Evolutionary conservation across 305 asterid species (phyloP).

Genomic region (Rubia tinctorum): DNA sequence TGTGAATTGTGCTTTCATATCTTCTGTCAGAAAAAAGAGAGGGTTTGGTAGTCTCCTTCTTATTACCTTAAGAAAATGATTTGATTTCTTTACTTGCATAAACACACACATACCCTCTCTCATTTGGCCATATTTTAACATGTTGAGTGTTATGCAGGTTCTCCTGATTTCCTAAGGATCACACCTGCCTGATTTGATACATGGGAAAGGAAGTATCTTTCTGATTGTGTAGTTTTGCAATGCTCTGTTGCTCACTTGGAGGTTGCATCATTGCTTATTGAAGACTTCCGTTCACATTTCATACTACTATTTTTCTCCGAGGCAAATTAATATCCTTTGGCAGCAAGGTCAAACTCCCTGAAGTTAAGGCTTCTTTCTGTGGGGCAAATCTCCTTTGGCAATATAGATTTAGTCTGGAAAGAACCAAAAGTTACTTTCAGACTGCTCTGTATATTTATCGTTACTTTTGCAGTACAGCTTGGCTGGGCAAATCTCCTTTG

Average conservation of each 20-base stretch:
- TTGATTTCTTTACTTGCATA: background rate
- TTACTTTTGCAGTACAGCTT: constrained; percentile 17
- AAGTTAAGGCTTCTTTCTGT: constrained; percentile 15
- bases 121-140: background rate
- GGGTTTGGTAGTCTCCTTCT: constrained; percentile 5
- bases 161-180: constrained; percentile 4
- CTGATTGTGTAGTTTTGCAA: background rate
- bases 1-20: background rate
- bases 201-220: background rate
- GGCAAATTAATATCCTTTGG: constrained; percentile 32
- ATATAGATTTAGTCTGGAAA: constrained; percentile 28
- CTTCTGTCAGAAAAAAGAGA: background rate
- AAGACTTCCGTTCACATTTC: constrained; percentile 14
- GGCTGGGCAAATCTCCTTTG: constrained; percentile 65
- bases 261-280: constrained; percentile 1
- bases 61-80: background rate
- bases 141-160: constrained; percentile 6
- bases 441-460: constrained; percentile 14
- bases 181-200: constrained; percentile 1
- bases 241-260: constrained; percentile 7
- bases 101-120: background rate
- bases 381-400: constrained; percentile 72
- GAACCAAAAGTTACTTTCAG: constrained; percentile 26
- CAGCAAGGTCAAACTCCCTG: constrained; percentile 22
- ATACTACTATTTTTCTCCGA: constrained; percentile 13